These are phyloP conservation scores for Arabidopsis thaliana DNA, from an alignment of 345 rosid species.

Conservation along the genomic window DNA sequence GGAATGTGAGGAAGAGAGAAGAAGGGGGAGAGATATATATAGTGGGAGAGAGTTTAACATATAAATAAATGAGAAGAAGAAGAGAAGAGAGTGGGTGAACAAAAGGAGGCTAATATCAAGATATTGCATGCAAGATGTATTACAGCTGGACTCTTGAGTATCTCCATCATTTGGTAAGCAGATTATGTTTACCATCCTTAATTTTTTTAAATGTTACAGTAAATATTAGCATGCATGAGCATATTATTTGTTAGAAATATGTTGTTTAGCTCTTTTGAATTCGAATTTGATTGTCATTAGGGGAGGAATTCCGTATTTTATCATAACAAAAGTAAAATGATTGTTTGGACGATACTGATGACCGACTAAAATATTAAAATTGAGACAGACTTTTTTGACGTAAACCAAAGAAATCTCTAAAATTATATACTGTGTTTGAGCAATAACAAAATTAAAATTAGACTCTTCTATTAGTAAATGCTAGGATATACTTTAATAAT, in stretches of 20 bases:
- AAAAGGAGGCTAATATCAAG: conserved; percentile 39
- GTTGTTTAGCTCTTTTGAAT: background rate
- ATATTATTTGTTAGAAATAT: background rate
- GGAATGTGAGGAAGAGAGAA: conserved; percentile 43
- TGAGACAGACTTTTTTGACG: background rate
- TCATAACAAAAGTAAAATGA: background rate
- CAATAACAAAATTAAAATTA: background rate
- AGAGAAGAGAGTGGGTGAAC: conserved; percentile 44
- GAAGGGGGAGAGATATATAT: conserved; percentile 31
- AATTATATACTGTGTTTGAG: background rate
- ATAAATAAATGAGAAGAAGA: conserved; percentile 22
- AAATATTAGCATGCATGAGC: conserved; percentile 11
- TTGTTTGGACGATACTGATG: background rate
- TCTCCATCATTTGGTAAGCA: conserved; percentile 37
- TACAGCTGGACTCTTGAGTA: conserved; percentile 41
- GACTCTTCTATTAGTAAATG: background rate
- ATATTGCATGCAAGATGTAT: conserved; percentile 43
- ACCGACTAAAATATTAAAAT: background rate
- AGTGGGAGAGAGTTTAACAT: conserved; percentile 5
- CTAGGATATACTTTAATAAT: no score
- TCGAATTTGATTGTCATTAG: background rate
- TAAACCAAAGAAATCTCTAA: background rate
- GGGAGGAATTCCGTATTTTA: background rate
- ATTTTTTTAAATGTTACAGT: background rate
- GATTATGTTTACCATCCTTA: conserved; percentile 14